Conservation (phyloP, 1,284 basidiomycete species). For the Albatrellus sp. region DNA sequence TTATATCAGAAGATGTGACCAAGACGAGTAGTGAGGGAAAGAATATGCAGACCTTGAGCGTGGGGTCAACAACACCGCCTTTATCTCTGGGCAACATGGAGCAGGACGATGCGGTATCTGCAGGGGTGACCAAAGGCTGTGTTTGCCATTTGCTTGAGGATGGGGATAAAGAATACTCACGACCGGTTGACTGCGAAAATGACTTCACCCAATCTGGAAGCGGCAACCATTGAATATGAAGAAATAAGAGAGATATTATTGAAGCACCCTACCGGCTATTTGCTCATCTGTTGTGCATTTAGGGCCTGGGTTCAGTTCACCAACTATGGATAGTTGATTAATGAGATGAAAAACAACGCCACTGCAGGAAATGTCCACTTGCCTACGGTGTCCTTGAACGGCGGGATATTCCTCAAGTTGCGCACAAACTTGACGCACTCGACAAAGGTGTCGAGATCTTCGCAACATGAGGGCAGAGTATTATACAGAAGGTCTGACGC, state of each 20-base stretch:
- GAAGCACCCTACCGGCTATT: conserved; percentile 3
- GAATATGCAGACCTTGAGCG: conserved; percentile 25
- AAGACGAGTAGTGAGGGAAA: no score
- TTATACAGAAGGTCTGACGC: neutral
- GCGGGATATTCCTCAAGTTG: conserved; percentile 5
- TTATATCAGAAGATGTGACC: neutral
- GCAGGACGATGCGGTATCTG: conserved; percentile 20
- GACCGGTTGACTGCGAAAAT: neutral
- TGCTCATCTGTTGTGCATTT: conserved; percentile 12
- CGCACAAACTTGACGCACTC: conserved; percentile 10
- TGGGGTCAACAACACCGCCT: conserved; percentile 44
- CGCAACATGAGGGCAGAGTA: neutral
- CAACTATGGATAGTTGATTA: no score
- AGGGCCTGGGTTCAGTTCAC: conserved; percentile 8
- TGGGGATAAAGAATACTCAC: neutral
- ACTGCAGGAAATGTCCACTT: no score
- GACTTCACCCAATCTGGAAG: neutral
- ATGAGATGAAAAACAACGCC: no score
- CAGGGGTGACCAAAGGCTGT: neutral
- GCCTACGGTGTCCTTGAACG: conserved; percentile 8
- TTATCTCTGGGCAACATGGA: conserved; percentile 41
- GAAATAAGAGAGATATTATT: neutral
- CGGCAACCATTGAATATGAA: neutral
- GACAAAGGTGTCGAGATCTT: conserved; percentile 6
- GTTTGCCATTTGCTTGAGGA: neutral